phyloP scores from a whole-genome alignment of 345 rosid genomes.

The Linum tenue region DNA sequence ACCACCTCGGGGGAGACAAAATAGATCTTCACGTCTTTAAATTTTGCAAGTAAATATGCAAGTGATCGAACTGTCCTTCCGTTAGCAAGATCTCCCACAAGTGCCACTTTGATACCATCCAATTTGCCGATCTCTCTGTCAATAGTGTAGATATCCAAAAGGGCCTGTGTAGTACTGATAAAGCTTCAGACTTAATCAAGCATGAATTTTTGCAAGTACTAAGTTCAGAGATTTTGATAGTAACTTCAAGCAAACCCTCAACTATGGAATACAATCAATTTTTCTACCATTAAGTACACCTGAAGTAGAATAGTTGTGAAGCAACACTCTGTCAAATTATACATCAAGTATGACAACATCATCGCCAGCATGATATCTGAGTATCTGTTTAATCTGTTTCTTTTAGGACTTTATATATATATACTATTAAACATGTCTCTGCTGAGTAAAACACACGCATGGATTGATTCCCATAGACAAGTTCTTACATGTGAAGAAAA shows the following conservation, averaged over 20 bases:
- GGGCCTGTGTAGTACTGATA: constrained; percentile 42
- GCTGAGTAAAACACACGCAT: no score
- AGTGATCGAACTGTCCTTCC: constrained; percentile 95
- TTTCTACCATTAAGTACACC: neutral
- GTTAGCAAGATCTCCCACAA: constrained; percentile 96
- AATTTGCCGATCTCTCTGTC: constrained; percentile 80
- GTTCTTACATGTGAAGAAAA: neutral
- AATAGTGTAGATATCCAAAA: constrained; percentile 80
- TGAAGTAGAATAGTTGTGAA: neutral
- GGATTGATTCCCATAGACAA: no score
- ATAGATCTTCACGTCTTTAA: constrained; percentile 68
- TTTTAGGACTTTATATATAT: no score
- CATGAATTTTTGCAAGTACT: no score
- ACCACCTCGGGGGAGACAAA: constrained; percentile 84
- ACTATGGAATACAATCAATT: neutral
- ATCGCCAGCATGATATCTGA: neutral
- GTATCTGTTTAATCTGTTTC: neutral
- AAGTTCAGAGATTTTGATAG: no score
- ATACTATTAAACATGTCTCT: neutral
- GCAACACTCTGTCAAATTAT: neutral
- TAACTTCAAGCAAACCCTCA: no score
- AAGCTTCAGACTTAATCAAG: no score
- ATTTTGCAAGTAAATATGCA: constrained; percentile 84
- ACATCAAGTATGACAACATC: neutral
- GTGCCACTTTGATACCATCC: constrained; percentile 77